Base-by-base conservation (phyloP, 306 rosid genomes). In the Citrullus colocynthis region DNA sequence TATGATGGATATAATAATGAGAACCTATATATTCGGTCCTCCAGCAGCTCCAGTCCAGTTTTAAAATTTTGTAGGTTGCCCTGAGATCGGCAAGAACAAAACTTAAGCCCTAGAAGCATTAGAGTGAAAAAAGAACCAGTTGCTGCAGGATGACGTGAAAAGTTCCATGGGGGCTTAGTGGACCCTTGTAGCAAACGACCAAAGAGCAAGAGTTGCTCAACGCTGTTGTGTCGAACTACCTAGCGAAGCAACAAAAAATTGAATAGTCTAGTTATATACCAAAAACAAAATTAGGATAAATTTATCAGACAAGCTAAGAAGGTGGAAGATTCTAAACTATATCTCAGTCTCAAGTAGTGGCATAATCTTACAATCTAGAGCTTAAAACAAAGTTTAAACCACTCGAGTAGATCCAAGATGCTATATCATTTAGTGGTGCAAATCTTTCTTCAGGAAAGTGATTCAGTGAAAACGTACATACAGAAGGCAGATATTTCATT, bases 181-280 rank as follows among this genome's bases (percentile, higher is more conserved):
- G 96, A 88, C 86, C 99, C 99, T 85, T 92, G 97, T 80, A 95
- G 83, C 97, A 95, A 86, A 81, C 97, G 89, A 85, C 97, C 97
- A 75, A 95, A 85, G 80, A 95, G 99, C 83, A 95, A 82, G 83
- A 95, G 97, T 90, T 95, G 99, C 88, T 95, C 97, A 84, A 92
- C 93, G 78, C 99, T 92, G 78, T 90, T 88, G 82, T 92, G 97
- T 37, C 97, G 99, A 88, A 90, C 86, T 34, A 87, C 97, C 99
- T 95, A 87, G 64, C 80, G 75, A 79, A 82, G 74, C 83, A 82
- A 78, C 41, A 66, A 79, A 49, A 55, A 78, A 78, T 52, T 36
- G 72, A 71, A 78, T 80, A 16, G 78, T 55, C 54, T 39, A 45
- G 78, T 48, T 7, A 72, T 4, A 14, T 45, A 12, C 45, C 13